A percentile compares a stretch with the other conserved stretches of the same genome.
Conservation (phyloP, 202 grass and related monocot genomes). For the Zoysia matrella region DNA sequence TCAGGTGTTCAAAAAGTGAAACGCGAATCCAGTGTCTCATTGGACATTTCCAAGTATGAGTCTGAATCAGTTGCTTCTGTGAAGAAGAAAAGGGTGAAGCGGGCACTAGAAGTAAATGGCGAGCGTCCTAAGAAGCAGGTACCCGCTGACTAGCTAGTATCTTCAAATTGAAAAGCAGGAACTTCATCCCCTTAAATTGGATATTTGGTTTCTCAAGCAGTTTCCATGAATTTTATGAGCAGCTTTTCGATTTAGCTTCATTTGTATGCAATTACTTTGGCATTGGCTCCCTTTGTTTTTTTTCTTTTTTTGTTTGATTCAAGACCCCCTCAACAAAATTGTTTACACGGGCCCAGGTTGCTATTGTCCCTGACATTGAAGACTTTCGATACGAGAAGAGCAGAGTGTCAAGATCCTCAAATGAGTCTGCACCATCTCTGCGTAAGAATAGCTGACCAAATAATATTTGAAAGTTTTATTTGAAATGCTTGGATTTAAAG, state of each 20-base stretch:
- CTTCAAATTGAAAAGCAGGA: not conserved
- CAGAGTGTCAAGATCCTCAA: constrained; percentile 14
- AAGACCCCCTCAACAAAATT: not conserved
- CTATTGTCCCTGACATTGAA: constrained; percentile 73
- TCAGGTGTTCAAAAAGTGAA: constrained; percentile 47
- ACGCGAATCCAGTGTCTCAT: constrained; percentile 26
- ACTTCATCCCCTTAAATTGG: not conserved
- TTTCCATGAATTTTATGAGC: constrained; percentile 23
- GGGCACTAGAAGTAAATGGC: constrained; percentile 36
- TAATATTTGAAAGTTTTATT: constrained; percentile 7
- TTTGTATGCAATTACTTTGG: constrained; percentile 21
- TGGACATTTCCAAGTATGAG: constrained; percentile 17
- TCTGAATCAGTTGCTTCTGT: constrained; percentile 11
- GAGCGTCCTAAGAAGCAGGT: constrained; percentile 45
- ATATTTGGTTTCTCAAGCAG: not conserved
- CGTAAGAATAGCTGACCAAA: constrained; percentile 51
- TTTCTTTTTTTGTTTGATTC: not conserved
- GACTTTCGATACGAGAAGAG: constrained; percentile 78
- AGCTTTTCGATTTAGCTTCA: constrained; percentile 2
- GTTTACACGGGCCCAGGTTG: constrained; percentile 52
- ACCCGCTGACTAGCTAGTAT: not conserved
- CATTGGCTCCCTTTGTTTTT: not conserved
- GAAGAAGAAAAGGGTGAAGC: constrained; percentile 46
- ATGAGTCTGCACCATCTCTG: constrained; percentile 38
- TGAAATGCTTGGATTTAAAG: constrained; percentile 2